Evolutionary conservation across 2,329 filamentous ascomycete species (phyloP).

Genomic region (Cladophialophora exuberans): DNA sequence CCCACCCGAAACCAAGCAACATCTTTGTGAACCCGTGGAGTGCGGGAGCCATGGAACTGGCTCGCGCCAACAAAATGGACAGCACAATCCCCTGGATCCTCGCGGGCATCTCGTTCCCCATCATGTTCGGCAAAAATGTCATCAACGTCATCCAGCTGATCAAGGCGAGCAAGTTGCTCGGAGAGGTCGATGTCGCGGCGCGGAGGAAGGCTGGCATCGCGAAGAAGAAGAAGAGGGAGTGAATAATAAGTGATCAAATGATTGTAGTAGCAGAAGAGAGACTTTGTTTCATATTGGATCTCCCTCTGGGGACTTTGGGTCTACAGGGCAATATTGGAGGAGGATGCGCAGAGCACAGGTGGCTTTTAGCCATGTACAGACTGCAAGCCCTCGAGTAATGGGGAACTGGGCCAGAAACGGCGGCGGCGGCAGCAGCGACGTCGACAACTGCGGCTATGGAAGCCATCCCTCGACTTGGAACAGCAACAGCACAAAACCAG

Average conservation of each 20-base stretch:
- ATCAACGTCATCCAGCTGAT: conserved; percentile 94
- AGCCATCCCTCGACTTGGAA: no score
- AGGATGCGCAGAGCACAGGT: not conserved
- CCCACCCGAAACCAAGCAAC: conserved; percentile 68
- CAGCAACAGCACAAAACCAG: no score
- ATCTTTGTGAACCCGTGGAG: conserved; percentile 90
- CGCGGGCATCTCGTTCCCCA: conserved; percentile 75
- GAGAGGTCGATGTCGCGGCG: conserved; percentile 79
- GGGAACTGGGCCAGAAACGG: not conserved
- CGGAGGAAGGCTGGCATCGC: conserved; percentile 55
- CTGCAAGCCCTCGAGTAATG: no score
- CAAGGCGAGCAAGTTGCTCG: conserved; percentile 89
- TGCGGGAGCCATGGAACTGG: conserved; percentile 88
- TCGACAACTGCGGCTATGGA: not conserved
- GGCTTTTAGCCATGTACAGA: no score
- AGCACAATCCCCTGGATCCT: conserved; percentile 78
- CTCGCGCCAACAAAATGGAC: conserved; percentile 90
- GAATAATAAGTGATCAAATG: no score
- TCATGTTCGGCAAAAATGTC: conserved; percentile 90
- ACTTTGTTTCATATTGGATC: not conserved
- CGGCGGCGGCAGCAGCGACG: not conserved
- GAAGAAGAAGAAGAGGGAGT: conserved; percentile 23
- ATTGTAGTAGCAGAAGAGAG: not conserved
- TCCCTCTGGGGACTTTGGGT: no score
- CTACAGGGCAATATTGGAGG: no score